phyloP scores from a whole-genome alignment of 1,284 basidiomycete genomes.

The Ustilago curta region DNA sequence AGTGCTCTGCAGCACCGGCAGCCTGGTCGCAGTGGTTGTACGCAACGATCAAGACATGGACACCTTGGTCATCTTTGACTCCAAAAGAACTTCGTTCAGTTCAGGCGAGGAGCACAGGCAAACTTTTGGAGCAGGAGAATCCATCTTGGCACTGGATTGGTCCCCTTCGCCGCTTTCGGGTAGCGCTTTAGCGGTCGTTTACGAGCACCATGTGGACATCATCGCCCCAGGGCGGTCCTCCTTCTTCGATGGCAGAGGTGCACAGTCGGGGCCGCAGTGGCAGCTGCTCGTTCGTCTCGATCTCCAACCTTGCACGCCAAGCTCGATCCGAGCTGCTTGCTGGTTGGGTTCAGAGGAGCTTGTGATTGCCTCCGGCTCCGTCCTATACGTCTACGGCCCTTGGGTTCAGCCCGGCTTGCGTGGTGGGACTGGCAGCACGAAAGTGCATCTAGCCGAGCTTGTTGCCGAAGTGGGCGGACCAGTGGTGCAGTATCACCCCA shows the following conservation, averaged over 20 bases:
- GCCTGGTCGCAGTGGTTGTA: conserved; percentile 23
- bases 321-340: conserved; percentile 31
- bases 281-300: conserved; percentile 21
- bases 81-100: conserved; percentile 90
- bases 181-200: conserved; percentile 29
- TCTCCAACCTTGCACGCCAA: conserved; percentile 30
- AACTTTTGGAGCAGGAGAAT: conserved; percentile 10
- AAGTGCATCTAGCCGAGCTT: conserved; percentile 36
- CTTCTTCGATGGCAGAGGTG: background rate
- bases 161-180: conserved; percentile 30
- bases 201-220: conserved; percentile 35
- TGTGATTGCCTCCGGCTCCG: conserved; percentile 36
- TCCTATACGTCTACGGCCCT: conserved; percentile 41
- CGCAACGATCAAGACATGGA: conserved; percentile 12
- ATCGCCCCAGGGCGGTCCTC: conserved; percentile 25
- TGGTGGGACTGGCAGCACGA: background rate
- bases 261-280: conserved; percentile 14
- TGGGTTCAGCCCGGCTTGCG: conserved; percentile 7
- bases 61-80: conserved; percentile 82
- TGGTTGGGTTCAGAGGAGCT: conserved; percentile 39
- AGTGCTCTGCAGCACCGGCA: conserved; percentile 10
- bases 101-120: conserved; percentile 74
- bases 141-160: conserved; percentile 36
- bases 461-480: conserved; percentile 36
- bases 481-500: conserved; percentile 50